Evolutionary conservation across 176 grass and related monocot species (phyloP), one percentile per base, ranked within the genome.

Genomic region (Ensete glaucum): DNA sequence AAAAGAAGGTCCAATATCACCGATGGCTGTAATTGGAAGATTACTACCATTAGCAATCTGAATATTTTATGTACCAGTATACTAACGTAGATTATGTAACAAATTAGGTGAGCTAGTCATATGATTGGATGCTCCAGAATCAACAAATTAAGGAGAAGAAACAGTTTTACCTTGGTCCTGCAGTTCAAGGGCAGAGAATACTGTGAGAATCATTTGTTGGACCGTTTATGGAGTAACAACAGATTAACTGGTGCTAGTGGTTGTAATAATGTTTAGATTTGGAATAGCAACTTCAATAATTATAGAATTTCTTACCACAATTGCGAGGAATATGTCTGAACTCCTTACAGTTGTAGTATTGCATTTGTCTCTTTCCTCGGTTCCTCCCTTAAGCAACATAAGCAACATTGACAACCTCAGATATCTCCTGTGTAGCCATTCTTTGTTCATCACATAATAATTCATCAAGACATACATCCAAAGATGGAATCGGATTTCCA

Each of bases 1-100:
- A 74, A 21, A 54, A 73, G 55, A 23, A 55, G 52, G 10, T 55
- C 71, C 52, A 3, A 73, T 27, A 55, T n/a, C 71, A 73, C 24
- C 24, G 1, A 25, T 25, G 24, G 24, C 24, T 25, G 24, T 25
- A 25, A 25, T 25, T 25, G 24, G 71, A 72, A 52, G n/a, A 50
- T 72, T 20, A 51, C 17, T 53, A 1, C 69, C 69, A 72, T 72
- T 52, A 52, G 69, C 49, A 22, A 72, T n/a, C 15, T 21, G 43
- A 52, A 72, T 53, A 72, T 72, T 43, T 72, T 50, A 16, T 51
- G 17, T 20, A 50, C 43, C 3, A 1, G 1, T 20, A n/a, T 72
- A 1, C 24, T 25, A 1, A 0, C 24, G 24, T 25, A 25, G 24
- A 1, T 25, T 25, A 25, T 25, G 24, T 25, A 25, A 52, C 19